Percentiles rank a stretch among this genome's conserved stretches.
Conservation (phyloP, 768 basidiomycete species). For the Candolleomyces aberdarensis region DNA sequence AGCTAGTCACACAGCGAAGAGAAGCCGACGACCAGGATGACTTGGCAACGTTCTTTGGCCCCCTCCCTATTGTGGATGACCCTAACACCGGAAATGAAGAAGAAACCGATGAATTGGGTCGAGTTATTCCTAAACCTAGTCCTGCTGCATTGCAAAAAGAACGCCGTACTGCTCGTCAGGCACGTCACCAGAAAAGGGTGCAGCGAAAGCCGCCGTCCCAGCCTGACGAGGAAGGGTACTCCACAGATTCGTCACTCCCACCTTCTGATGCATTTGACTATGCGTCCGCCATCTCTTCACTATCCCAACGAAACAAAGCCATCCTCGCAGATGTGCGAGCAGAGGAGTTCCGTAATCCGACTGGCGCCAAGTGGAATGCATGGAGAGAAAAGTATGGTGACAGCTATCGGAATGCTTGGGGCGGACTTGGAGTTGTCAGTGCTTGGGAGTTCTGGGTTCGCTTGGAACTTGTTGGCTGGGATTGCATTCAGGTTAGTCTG, state of each 20-base stretch:
- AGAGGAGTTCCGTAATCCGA: conserved; percentile 80
- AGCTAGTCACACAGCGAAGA: conserved; percentile 68
- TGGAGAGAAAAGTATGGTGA: conserved; percentile 82
- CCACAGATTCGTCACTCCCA: conserved; percentile 76
- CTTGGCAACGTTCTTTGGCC: conserved; percentile 64
- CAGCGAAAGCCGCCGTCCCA: conserved; percentile 17
- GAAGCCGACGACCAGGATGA: conserved; percentile 80
- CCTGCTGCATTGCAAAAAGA: conserved; percentile 45
- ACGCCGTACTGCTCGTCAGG: conserved; percentile 55
- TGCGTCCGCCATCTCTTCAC: conserved; percentile 50
- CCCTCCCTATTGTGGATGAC: conserved; percentile 29
- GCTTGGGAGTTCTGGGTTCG: conserved; percentile 97
- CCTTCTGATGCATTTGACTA: conserved; percentile 71
- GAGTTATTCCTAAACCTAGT: conserved; percentile 44
- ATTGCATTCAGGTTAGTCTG: conserved; percentile 66
- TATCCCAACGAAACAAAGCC: conserved; percentile 48
- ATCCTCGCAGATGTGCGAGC: conserved; percentile 81
- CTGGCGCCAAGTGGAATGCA: conserved; percentile 55
- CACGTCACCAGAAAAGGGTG: conserved; percentile 49
- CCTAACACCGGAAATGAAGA: conserved; percentile 19
- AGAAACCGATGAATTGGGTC: conserved; percentile 63
- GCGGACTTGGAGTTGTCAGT: conserved; percentile 79
- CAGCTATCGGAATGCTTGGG: conserved; percentile 88
- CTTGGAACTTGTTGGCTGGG: conserved; percentile 84
- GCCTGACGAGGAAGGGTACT: conserved; percentile 73